phyloP scores from a whole-genome alignment of 2,329 filamentous ascomycete species.

The Didymella lethalis region DNA sequence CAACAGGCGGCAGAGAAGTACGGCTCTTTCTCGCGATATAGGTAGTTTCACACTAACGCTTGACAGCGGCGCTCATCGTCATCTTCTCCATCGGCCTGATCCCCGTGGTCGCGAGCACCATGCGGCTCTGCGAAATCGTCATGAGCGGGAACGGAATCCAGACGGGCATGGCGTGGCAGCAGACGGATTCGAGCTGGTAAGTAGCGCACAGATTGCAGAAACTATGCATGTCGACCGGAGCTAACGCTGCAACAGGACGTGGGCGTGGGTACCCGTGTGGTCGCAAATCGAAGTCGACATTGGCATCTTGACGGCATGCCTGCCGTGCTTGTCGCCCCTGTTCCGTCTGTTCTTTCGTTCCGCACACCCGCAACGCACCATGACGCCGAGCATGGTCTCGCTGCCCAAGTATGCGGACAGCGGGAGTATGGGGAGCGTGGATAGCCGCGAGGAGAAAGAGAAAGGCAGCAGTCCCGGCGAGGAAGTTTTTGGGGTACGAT shows the following conservation, averaged over 20 bases:
- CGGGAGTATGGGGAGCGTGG: conserved; percentile 17
- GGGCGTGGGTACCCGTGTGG: conserved; percentile 42
- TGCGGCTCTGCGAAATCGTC: conserved; percentile 38
- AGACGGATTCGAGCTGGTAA: conserved; percentile 36
- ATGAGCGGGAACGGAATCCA: conserved; percentile 26
- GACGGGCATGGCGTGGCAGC: conserved; percentile 25
- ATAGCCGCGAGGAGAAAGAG: neutral
- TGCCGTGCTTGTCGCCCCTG: conserved; percentile 38
- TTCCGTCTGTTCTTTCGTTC: conserved; percentile 33
- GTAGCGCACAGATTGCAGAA: too few species aligned
- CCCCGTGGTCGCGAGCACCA: conserved; percentile 38
- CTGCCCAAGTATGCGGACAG: conserved; percentile 28
- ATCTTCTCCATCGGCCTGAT: conserved; percentile 41
- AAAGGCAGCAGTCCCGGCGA: neutral
- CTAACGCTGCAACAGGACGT: conserved; percentile 15
- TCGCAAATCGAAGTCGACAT: conserved; percentile 44
- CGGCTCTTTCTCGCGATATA: conserved; percentile 1
- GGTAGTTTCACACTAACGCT: neutral
- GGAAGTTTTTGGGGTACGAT: too few species aligned
- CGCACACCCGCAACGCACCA: conserved; percentile 19
- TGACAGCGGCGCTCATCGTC: conserved; percentile 28
- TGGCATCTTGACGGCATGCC: conserved; percentile 39
- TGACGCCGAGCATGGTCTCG: conserved; percentile 23
- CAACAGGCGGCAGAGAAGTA: conserved; percentile 38
- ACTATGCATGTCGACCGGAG: too few species aligned